A percentile compares a stretch with the other conserved stretches of the same genome.
phyloP scores from a whole-genome alignment of 257 asterid genomes.

The Verbena officinalis region DNA sequence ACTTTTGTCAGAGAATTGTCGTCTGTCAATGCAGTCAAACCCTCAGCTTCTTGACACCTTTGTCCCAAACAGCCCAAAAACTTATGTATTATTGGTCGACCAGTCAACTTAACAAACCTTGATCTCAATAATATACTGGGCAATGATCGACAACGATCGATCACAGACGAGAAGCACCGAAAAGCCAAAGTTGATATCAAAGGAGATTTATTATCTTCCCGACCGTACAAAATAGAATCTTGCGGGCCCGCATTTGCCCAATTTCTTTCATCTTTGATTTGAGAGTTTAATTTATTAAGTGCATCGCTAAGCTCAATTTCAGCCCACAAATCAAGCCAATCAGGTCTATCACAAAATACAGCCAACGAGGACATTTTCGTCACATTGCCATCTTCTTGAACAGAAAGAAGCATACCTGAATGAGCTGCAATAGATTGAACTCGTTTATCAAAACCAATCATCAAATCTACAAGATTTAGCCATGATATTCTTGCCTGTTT shows the following conservation, averaged over 20 bases:
- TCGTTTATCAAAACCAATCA: slow-evolving; percentile 81
- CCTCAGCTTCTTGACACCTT: slow-evolving; percentile 98
- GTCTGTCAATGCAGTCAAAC: slow-evolving; percentile 87
- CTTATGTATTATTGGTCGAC: slow-evolving; percentile 58
- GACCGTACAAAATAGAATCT: slow-evolving; percentile 47
- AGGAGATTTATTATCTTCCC: slow-evolving; percentile 74
- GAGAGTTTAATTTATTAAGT: slow-evolving; percentile 60
- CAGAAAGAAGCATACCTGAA: slow-evolving; percentile 64
- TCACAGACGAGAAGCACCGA: slow-evolving; percentile 53
- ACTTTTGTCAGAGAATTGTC: slow-evolving; percentile 77
- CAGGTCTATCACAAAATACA: slow-evolving; percentile 91
- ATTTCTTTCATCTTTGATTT: slow-evolving; percentile 65
- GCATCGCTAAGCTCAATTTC: slow-evolving; percentile 73
- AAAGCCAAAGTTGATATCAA: slow-evolving; percentile 59
- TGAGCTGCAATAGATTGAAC: slow-evolving; percentile 66
- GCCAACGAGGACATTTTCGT: slow-evolving; percentile 69
- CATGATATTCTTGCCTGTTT: slow-evolving; percentile 70
- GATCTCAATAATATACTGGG: slow-evolving; percentile 74
- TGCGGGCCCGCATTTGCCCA: slow-evolving; percentile 56
- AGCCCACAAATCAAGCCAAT: slow-evolving; percentile 96
- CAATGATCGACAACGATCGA: slow-evolving; percentile 79
- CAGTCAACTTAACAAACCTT: slow-evolving; percentile 63
- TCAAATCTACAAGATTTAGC: slow-evolving; percentile 82
- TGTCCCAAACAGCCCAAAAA: slow-evolving; percentile 57
- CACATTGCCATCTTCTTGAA: slow-evolving; percentile 66